phyloP scores from a whole-genome alignment of 2,329 filamentous ascomycete species.

The Kalmusia sp. region DNA sequence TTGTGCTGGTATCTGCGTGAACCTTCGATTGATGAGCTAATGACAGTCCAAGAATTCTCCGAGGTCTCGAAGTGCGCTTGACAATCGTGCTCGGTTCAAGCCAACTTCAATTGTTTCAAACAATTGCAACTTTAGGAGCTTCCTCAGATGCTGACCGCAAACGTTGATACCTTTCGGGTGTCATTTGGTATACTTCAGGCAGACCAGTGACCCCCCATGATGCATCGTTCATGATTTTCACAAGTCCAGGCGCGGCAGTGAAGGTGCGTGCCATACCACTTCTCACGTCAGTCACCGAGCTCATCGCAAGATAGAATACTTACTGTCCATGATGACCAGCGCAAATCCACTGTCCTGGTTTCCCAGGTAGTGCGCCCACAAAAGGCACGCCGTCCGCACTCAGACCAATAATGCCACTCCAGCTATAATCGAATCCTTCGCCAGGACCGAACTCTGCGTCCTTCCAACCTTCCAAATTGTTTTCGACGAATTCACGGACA shows the following conservation, averaged over 20 bases:
- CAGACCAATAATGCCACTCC: slow-evolving; percentile 36
- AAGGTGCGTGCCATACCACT: slow-evolving; percentile 38
- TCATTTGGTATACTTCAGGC: slow-evolving; percentile 32
- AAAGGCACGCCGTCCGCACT: slow-evolving; percentile 36
- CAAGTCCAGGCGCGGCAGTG: slow-evolving; percentile 33
- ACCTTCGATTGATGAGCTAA: background rate
- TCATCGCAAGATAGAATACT: slow-evolving; percentile 9
- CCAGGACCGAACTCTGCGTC: slow-evolving; percentile 31
- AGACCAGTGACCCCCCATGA: slow-evolving; percentile 27
- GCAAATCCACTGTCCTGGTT: slow-evolving; percentile 34
- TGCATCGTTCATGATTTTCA: slow-evolving; percentile 31
- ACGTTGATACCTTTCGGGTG: slow-evolving; percentile 17
- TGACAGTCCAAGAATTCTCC: background rate
- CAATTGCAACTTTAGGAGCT: slow-evolving; percentile 12
- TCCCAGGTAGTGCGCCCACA: slow-evolving; percentile 29
- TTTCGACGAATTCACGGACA: slow-evolving; percentile 31
- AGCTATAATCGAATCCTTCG: slow-evolving; percentile 38
- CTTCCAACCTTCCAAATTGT: slow-evolving; percentile 34
- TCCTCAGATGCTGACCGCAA: background rate
- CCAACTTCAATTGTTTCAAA: background rate
- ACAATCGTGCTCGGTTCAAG: background rate
- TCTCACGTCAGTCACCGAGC: slow-evolving; percentile 4
- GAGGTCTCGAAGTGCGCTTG: background rate
- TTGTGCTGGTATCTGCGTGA: background rate
- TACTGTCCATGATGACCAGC: slow-evolving; percentile 39